phyloP scores from a whole-genome alignment of 2,329 filamentous ascomycete genomes.

The Aspergillus ibericus region DNA sequence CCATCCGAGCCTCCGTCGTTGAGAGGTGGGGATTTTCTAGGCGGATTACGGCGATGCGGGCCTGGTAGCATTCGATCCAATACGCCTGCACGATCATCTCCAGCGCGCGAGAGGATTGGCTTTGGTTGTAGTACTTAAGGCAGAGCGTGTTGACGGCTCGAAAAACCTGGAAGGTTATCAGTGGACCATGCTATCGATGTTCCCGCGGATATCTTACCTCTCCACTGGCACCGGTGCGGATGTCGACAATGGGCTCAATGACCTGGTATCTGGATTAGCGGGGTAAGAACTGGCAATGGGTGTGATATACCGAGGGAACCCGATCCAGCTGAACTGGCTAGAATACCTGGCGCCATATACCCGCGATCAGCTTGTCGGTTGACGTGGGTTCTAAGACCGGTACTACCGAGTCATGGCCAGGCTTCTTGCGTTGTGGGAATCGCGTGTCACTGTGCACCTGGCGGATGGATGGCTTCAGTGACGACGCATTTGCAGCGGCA shows the following conservation, averaged over 20 bases:
- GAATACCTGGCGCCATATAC: constrained; percentile 53
- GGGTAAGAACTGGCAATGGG: no score
- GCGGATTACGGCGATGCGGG: constrained; percentile 48
- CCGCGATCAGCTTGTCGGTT: constrained; percentile 50
- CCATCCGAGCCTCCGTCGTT: constrained; percentile 52
- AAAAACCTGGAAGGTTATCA: no score
- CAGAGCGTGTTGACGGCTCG: constrained; percentile 24
- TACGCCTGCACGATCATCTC: constrained; percentile 60
- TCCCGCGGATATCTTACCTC: constrained; percentile 16
- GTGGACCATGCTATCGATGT: no score
- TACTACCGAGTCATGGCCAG: constrained; percentile 30
- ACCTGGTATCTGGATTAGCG: no score
- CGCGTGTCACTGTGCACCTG: constrained; percentile 28
- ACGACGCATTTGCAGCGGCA: background rate
- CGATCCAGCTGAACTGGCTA: constrained; percentile 21
- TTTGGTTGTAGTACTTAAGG: constrained; percentile 40
- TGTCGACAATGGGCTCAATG: constrained; percentile 17
- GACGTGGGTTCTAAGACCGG: constrained; percentile 49
- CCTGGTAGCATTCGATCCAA: constrained; percentile 58
- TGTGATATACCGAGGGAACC: constrained; percentile 18
- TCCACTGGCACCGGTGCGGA: constrained; percentile 19
- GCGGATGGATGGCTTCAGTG: constrained; percentile 13
- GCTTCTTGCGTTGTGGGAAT: constrained; percentile 26
- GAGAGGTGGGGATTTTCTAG: constrained; percentile 44
- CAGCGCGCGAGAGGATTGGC: constrained; percentile 56